Evolutionary conservation across 1,139 yeast species (phyloP).

Genomic region (Suhomyces wounanorum): DNA sequence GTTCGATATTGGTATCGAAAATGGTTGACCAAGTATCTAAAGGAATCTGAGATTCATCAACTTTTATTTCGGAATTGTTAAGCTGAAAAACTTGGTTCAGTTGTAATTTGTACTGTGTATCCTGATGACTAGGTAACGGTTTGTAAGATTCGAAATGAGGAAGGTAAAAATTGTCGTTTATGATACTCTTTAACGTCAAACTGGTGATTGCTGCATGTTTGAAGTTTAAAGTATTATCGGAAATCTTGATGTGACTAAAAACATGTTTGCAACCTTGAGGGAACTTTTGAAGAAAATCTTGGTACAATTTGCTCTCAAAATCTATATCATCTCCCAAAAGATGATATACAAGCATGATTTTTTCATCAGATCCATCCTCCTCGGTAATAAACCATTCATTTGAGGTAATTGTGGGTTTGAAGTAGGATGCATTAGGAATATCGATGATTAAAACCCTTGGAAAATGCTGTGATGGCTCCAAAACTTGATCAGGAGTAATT

Average conservation of each 20-base stretch:
- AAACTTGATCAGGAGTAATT: slow-evolving; percentile 69
- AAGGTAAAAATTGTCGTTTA: slow-evolving; percentile 53
- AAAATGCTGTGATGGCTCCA: slow-evolving; percentile 61
- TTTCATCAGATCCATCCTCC: slow-evolving; percentile 33
- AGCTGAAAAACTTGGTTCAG: slow-evolving; percentile 35
- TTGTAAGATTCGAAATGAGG: slow-evolving; percentile 37
- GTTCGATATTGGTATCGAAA: slow-evolving; percentile 45
- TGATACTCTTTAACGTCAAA: slow-evolving; percentile 57
- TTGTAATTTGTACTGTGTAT: slow-evolving; percentile 28
- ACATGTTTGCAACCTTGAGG: slow-evolving; percentile 58
- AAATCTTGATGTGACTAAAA: slow-evolving; percentile 66
- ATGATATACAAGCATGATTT: slow-evolving; percentile 66
- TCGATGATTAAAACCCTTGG: slow-evolving; percentile 70
- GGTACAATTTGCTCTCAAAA: slow-evolving; percentile 48
- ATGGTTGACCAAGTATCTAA: slow-evolving; percentile 41
- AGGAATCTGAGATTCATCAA: slow-evolving; percentile 24
- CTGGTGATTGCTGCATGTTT: slow-evolving; percentile 55
- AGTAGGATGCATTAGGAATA: slow-evolving; percentile 59
- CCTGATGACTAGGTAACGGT: slow-evolving; percentile 19
- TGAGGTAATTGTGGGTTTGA: slow-evolving; percentile 44
- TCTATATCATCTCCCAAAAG: slow-evolving; percentile 68
- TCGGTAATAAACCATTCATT: slow-evolving; percentile 30
- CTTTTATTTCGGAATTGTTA: slow-evolving; percentile 25
- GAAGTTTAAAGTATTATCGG: slow-evolving; percentile 63
- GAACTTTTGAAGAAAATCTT: slow-evolving; percentile 48